Evolutionary conservation across 1,284 basidiomycete species (phyloP).

Genomic region (Fomitiporia mediterranea): DNA sequence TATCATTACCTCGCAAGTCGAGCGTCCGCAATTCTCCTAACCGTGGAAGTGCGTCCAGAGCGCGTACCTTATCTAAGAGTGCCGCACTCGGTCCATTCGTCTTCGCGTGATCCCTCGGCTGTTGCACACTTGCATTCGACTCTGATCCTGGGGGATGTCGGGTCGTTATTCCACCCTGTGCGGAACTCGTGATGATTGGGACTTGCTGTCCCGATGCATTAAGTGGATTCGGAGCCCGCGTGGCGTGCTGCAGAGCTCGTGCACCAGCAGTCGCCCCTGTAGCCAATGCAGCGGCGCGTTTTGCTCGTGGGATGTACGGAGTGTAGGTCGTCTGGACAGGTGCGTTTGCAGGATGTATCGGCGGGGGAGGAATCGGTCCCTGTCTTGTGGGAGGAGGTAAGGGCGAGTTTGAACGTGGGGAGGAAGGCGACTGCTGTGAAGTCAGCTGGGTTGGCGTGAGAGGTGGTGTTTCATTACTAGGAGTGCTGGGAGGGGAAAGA

Average conservation of each 20-base stretch:
- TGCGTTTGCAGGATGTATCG: constrained; percentile 29
- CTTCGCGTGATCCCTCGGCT: constrained; percentile 28
- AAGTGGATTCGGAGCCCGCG: constrained; percentile 41
- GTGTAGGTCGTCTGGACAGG: constrained; percentile 67
- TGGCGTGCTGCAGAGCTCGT: constrained; percentile 18
- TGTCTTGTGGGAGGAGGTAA: constrained; percentile 56
- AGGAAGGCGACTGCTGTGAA: constrained; percentile 22
- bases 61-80: constrained; percentile 73
- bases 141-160: constrained; percentile 42
- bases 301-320: constrained; percentile 68
- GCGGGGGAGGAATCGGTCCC: constrained; percentile 33
- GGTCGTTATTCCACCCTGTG: constrained; percentile 74
- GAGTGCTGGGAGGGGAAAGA: constrained; percentile 24
- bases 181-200: constrained; percentile 70
- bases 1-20: constrained; percentile 89
- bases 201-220: constrained; percentile 52
- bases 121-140: constrained; percentile 1
- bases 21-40: constrained; percentile 84
- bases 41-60: constrained; percentile 79
- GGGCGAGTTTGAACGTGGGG: constrained; percentile 37
- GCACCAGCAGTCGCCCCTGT: constrained; percentile 25
- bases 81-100: constrained; percentile 65
- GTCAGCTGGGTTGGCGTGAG: constrained; percentile 25
- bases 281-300: constrained; percentile 36
- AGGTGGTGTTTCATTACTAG: constrained; percentile 21